phyloP scores from a whole-genome alignment of 2,329 filamentous ascomycete genomes.

The Phialemoniopsis sp. region DNA sequence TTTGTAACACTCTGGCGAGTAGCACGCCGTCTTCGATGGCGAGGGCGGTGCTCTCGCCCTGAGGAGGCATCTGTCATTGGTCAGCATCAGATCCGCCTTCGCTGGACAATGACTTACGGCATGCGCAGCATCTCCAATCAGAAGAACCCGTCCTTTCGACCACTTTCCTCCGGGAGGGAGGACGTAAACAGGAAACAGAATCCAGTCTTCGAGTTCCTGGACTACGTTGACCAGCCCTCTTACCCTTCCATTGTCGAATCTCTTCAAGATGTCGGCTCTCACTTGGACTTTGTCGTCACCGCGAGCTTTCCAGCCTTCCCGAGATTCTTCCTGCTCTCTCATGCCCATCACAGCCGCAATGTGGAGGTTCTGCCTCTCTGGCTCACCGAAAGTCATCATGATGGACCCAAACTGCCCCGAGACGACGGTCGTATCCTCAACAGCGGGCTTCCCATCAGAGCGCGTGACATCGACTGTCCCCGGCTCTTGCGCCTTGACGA shows the following conservation, averaged over 20 bases:
- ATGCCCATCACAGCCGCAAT: conserved; percentile 15
- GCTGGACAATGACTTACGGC: conserved; percentile 6
- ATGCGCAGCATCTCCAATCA: conserved; percentile 12
- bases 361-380: conserved; percentile 8
- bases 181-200: conserved; percentile 10
- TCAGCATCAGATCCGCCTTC: not conserved
- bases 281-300: conserved; percentile 14
- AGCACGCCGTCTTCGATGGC: conserved; percentile 48
- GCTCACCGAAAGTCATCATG: conserved; percentile 14
- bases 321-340: conserved; percentile 6
- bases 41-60: conserved; percentile 44
- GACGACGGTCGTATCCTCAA: conserved; percentile 15
- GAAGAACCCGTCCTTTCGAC: conserved; percentile 5
- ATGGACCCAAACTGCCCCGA: conserved; percentile 13
- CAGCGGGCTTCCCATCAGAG: conserved; percentile 11
- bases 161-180: conserved; percentile 8
- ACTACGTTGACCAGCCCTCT: conserved; percentile 12
- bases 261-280: conserved; percentile 8
- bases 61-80: conserved; percentile 36
- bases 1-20: conserved; percentile 27
- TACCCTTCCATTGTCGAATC: conserved; percentile 10
- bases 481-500: conserved; percentile 4
- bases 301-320: conserved; percentile 15
- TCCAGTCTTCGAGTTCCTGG: conserved; percentile 16
- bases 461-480: conserved; percentile 1